Evolutionary conservation across 2,329 filamentous ascomycete genomes (phyloP), one percentile per base, ranked within the genome.

Genomic region (Coniochaeta sp.): DNA sequence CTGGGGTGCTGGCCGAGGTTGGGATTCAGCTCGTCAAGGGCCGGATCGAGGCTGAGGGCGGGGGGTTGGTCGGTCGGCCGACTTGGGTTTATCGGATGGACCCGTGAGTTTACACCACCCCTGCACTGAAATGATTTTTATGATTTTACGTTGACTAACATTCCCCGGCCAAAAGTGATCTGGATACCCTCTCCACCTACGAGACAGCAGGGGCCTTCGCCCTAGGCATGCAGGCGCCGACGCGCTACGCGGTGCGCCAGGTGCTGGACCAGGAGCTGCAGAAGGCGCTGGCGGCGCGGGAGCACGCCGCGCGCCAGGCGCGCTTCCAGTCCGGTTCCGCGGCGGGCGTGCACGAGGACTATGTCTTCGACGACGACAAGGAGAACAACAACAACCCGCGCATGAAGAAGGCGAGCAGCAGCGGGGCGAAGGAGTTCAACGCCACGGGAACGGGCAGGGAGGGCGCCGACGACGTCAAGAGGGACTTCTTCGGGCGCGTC

Each of bases 11-110:
- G 80, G 82, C 85, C n/a, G 90, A 91, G 19, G 82, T 93, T 16
- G 90, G 92, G 17, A 85, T 98, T 17, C 81, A 83, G 2, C 89
- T 98, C 71, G 89, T 96, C 65, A 89, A 87, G 69, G 89, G 89
- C 14, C 87, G 88, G 67, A 84, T 98, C 50, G 92, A 96, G 68
- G 81, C 80, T 14, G 88, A 90, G 22, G 62, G 59, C 9, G 62
- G 66, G 38, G 81, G 82, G 8, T 72, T 80, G 5, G 78, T 76
- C 22, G 79, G 80, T 60, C 82, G 85, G 36, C 76, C 81, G 19
- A 81, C 86, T 65, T 98, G 87, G 82, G 88, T 96, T 9, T 98
- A 96, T 73, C 86, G 95, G 58, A 93, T 99, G 90, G 93, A 98
- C 69, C 95, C 95, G 82, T 93, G 78, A 81, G 89, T 87, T 16